These are phyloP conservation scores for Blastobotrys raffinosifermentans DNA, from an alignment of 1,139 yeast genomes.

Conservation along the genomic window DNA sequence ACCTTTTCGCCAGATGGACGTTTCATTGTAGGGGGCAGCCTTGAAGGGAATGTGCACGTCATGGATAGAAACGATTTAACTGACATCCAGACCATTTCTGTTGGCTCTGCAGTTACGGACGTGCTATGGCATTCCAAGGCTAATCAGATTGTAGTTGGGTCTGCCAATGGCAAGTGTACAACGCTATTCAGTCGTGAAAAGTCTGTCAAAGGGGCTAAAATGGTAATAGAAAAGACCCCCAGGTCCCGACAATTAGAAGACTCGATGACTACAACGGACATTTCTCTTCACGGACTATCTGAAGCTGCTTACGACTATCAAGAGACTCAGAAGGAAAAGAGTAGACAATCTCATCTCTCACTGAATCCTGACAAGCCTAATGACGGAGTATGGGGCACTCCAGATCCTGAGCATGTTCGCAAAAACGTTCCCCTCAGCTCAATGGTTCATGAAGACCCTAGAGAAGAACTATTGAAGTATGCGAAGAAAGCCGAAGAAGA, in stretches of 20 bases:
- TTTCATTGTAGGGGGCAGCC: conserved; percentile 25
- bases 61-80: conserved; percentile 35
- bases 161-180: conserved; percentile 28
- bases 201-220: conserved; percentile 35
- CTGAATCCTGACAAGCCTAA: conserved; percentile 14
- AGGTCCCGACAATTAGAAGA: conserved; percentile 36
- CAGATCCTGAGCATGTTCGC: conserved; percentile 22
- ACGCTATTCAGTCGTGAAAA: conserved; percentile 33
- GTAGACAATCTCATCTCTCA: conserved; percentile 10
- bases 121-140: conserved; percentile 27
- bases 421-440: conserved; percentile 19
- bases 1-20: conserved; percentile 27
- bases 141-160: conserved; percentile 37
- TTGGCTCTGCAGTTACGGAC: conserved; percentile 23
- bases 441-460: conserved; percentile 32
- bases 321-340: conserved; percentile 10
- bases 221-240: conserved; percentile 32
- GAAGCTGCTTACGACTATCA: conserved; percentile 19
- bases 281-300: conserved; percentile 27
- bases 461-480: conserved; percentile 34
- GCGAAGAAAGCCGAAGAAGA: conserved; percentile 29
- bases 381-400: conserved; percentile 23
- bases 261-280: conserved; percentile 25
- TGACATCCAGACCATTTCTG: conserved; percentile 23
- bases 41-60: conserved; percentile 27